Evolutionary conservation across 768 basidiomycete genomes (phyloP).

Genomic region (Psilocybe cyanescens): DNA sequence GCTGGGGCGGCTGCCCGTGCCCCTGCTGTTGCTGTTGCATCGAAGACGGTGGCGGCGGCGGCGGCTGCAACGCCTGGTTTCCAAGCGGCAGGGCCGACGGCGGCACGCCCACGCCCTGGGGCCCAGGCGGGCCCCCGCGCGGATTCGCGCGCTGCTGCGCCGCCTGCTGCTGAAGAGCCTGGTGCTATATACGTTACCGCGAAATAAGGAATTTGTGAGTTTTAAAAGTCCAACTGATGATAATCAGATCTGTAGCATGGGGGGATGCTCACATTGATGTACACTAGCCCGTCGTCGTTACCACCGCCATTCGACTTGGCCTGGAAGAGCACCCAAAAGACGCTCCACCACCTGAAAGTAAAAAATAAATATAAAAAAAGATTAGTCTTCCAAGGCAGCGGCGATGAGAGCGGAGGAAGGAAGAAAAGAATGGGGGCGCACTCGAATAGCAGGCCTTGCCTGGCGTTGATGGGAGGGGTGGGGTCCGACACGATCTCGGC

Average conservation of each 20-base stretch:
- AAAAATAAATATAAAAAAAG: neutral
- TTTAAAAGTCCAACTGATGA: conserved; percentile 1
- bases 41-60: conserved; percentile 20
- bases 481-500: conserved; percentile 68
- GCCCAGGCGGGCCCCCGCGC: neutral
- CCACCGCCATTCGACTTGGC: conserved; percentile 73
- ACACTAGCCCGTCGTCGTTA: conserved; percentile 73
- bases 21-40: conserved; percentile 17
- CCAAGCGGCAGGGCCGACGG: neutral
- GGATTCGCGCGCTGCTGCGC: neutral
- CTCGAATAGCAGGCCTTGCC: conserved; percentile 85
- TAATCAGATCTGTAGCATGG: conserved; percentile 1
- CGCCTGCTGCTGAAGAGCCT: conserved; percentile 20
- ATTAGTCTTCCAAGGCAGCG: neutral
- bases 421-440: conserved; percentile 38
- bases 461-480: conserved; percentile 79
- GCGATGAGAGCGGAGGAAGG: conserved; percentile 6
- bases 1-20: conserved; percentile 9
- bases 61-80: conserved; percentile 21
- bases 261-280: conserved; percentile 59
- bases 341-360: conserved; percentile 78
- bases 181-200: neutral
- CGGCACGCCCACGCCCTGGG: neutral
- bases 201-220: neutral
- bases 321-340: conserved; percentile 85